phyloP scores from a whole-genome alignment of 75 land plant species.

The Pinus albicaulis region DNA sequence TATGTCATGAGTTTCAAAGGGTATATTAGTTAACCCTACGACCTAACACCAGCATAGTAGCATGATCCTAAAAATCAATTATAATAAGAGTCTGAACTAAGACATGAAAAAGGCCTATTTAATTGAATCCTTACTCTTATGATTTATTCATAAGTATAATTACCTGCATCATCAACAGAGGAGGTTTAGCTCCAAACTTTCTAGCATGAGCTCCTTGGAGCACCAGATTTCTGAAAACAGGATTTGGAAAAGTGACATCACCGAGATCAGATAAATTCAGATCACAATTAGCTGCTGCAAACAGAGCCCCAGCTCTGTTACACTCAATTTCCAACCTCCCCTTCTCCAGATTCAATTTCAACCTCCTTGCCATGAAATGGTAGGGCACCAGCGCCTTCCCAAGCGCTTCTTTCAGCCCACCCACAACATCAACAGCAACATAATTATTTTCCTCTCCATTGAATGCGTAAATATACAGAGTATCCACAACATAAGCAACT shows the following conservation, averaged over 20 bases:
- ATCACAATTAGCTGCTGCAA: slow-evolving; percentile 19
- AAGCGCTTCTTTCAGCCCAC: slow-evolving; percentile 7
- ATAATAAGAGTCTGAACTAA: too few species aligned
- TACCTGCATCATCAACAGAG: too few species aligned
- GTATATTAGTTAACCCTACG: too few species aligned
- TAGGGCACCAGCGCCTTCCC: slow-evolving; percentile 31
- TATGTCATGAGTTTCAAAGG: too few species aligned
- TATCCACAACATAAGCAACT: slow-evolving; percentile 45
- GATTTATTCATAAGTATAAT: too few species aligned
- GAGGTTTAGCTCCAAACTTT: too few species aligned
- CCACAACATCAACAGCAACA: background rate
- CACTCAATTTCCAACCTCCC: slow-evolving; percentile 31
- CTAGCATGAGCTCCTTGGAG: background rate
- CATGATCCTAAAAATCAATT: too few species aligned
- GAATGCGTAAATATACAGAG: slow-evolving; percentile 48
- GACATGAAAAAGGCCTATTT: too few species aligned
- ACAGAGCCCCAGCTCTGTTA: slow-evolving; percentile 32
- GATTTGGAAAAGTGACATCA: slow-evolving; percentile 25
- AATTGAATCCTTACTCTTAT: too few species aligned
- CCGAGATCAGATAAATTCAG: slow-evolving; percentile 23
- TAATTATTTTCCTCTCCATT: background rate
- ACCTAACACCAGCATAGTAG: too few species aligned
- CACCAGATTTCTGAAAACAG: slow-evolving; percentile 21
- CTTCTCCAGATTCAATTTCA: slow-evolving; percentile 9
- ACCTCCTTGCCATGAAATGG: slow-evolving; percentile 50